Base-by-base conservation (phyloP, 192 early-diverging fungal species). In the Backusella morwellensis region DNA sequence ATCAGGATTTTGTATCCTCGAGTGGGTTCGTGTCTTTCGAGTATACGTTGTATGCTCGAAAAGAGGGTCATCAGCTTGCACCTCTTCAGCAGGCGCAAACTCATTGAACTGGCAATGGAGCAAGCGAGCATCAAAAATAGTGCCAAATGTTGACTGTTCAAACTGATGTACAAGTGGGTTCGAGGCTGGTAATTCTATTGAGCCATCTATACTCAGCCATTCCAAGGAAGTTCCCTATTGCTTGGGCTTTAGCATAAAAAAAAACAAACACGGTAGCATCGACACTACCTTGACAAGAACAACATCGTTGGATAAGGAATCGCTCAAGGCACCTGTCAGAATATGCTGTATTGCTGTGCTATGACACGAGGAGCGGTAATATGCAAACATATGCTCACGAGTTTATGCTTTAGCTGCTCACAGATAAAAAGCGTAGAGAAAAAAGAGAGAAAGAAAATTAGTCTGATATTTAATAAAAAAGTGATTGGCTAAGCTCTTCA, bases 71-170 rank as follows among this genome's bases (percentile, higher is more conserved):
- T 42, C n/a, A 3, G 6, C 34, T 0, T 74, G 50, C 7, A 21
- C 54, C 1, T 56, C 19, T 6, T 35, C n/a, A 34, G 1, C 0
- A 1, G 19, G 66, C 19, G 59, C 35, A 32, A 21, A 35, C 0
- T 23, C 63, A 41, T 38, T 32, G 21, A 68, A 76, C 26, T 69
- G 35, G 34, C 76, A 77, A 5, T 4, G 34, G 14, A 77, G 26
- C 11, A 77, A 29, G 6, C 35, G 35, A 1, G 76, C 52, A 68
- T 78, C 77, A 2, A 66, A 17, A 7, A 78, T 15, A 23, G 41
- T 73, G 14, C 77, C 77, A 73, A 73, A 68, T 23, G 47, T 71
- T 6, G 38, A 35, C 23, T 78, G 77, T 50, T 78, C 68, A 71
- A 73, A 68, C 21, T 75, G 59, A 3, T 34, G 35, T 11, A 35